Base-by-base conservation (phyloP, 257 asterid genomes). In the Thymus mandschuricus region DNA sequence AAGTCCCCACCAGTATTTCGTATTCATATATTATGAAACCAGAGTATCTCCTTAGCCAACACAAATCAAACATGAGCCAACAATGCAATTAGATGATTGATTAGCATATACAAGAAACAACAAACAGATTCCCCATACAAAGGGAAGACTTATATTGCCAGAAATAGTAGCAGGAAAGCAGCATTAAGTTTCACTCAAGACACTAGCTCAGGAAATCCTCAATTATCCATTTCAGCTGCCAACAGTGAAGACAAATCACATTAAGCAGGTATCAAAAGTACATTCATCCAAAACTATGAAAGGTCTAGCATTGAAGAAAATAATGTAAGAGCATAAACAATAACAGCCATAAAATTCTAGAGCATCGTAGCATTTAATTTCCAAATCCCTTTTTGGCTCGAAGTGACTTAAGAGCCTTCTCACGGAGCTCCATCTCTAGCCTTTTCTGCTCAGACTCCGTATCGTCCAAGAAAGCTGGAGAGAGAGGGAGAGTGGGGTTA, bases 391-490 rank as follows among this genome's bases (percentile, higher is more conserved):
- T 90, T 81, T 83, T 92, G 78, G 99, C 98, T 80, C 92, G 87
- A 76, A 92, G 97, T 11, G 92, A 84, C 84, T 95, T 90, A 46
- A 95, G 92, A 75, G 99, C 98, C 88, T 86, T 95, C 83, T 95
- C 98, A 73, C 99, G 87, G 78, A 95, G 88, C 85, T 88, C 94
- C 63, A 87, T 92, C 89, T 95, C 99, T 62, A 92, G 96, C 88
- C 62, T 87, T 81, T 89, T 88, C 88, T 85, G 91, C 68, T 86
- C 88, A 66, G 90, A 80, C 58, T 76, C 86, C 3, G 85, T 66
- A 55, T 86, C 90, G 66, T 83, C 79, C 60, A 54, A 35, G 72
- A 21, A 21, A 21, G 21, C 21, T 21, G 21, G 21, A 21, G 21
- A 21, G 21, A 21, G 21, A 21, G 21, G 21, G 21, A 21, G 21